Evolutionary conservation across 768 basidiomycete genomes (phyloP), one percentile per base, ranked within the genome.

Genomic region (Podaxis sp.): DNA sequence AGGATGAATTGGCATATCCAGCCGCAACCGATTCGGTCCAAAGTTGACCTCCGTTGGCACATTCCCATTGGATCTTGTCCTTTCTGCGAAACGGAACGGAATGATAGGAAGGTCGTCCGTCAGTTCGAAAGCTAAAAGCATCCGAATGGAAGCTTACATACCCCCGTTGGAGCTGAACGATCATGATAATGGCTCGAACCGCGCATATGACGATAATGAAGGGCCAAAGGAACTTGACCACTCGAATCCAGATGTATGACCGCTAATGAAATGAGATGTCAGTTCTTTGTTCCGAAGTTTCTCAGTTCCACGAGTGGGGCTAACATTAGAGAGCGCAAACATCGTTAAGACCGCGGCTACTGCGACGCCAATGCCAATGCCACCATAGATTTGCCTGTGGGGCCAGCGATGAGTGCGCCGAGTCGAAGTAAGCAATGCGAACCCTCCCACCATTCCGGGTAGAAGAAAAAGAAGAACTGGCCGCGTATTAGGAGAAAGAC

Each of bases 11-110:
- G 54, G 71, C 72, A 67, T 79, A 75, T 63, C 77, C 79, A 41
- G 80, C 74, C 13, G 71, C 76, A 56, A 72, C 77, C 22, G 81
- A 76, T 53, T 72, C 75, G 6, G 79, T 74, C 84, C 85, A 88
- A 17, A 86, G 76, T 67, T 86, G 83, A 3, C 88, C 87, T 17
- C 88, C 89, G 65, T 91, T 85, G 67, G 82, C 78, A 71, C 89
- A 90, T 74, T 89, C 87, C 88, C 89, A 90, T 38, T 76, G 67
- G 65, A 90, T 86, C 66, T 90, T 85, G 75, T 83, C 80, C 72
- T 87, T 81, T 63, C 88, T 89, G 73, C 63, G 49, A 56, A 64
- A 59, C 64, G 59, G 63, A 57, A 63, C 57, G 57, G 64, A 64
- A 46, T 51, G 67, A 40, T 63, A 59, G 57, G 65, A 64, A 66